phyloP scores from a whole-genome alignment of 305 asterid species.

The Caryopteris hybrid region DNA sequence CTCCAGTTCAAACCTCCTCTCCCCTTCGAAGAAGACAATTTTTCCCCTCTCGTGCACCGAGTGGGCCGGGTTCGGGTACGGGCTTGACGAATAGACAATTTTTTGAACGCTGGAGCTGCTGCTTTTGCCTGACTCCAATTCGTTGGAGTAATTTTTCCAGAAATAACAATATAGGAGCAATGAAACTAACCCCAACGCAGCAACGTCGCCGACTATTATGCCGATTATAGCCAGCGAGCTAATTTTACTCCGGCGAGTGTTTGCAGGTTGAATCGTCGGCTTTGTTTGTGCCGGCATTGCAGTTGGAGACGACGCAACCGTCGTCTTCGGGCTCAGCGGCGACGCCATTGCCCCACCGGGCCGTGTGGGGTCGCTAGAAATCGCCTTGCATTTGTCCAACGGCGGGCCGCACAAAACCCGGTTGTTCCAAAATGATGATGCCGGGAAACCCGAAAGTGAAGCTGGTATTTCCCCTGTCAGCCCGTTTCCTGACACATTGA shows the following conservation, averaged over 20 bases:
- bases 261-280: conserved; percentile 28
- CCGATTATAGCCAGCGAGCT: conserved; percentile 52
- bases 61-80: conserved; percentile 50
- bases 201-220: conserved; percentile 61
- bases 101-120: conserved; percentile 41
- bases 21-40: conserved; percentile 82
- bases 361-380: conserved; percentile 32
- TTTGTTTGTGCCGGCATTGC: conserved; percentile 38
- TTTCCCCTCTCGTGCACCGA: conserved; percentile 71
- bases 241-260: conserved; percentile 41
- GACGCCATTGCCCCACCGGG: conserved; percentile 69
- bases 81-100: conserved; percentile 75
- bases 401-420: conserved; percentile 61
- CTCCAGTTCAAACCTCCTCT: conserved; percentile 84
- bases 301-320: conserved; percentile 53
- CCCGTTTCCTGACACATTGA: conserved; percentile 64
- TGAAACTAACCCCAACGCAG: conserved; percentile 50
- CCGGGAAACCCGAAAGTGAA: conserved; percentile 49
- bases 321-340: conserved; percentile 43
- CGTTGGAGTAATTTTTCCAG: conserved; percentile 36
- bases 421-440: conserved; percentile 44
- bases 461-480: conserved; percentile 54
- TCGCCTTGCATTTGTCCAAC: conserved; percentile 33
- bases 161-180: conserved; percentile 62
- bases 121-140: conserved; percentile 25